Evolutionary conservation across 2,329 filamentous ascomycete genomes (phyloP).

Genomic region (Metarhizium anisopliae): DNA sequence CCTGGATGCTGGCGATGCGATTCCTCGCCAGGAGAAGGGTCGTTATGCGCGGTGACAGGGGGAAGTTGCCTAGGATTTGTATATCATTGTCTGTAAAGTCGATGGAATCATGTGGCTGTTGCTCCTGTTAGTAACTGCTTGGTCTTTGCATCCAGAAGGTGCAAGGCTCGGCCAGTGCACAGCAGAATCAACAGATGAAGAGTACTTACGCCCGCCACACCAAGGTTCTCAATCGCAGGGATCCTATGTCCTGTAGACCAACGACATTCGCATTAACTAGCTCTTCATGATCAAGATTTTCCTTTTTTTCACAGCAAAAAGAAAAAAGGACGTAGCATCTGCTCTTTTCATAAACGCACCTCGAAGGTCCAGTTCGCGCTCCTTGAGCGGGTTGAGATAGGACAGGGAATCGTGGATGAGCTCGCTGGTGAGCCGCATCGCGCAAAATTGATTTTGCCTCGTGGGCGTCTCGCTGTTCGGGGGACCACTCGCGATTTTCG

Average conservation of each 20-base stretch:
- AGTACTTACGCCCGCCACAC: constrained; percentile 68
- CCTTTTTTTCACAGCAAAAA: constrained; percentile 8
- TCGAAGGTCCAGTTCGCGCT: constrained; percentile 98
- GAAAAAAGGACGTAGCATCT: constrained; percentile 73
- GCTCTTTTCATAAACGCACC: constrained; percentile 88
- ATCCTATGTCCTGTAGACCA: constrained; percentile 84
- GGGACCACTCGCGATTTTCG: not conserved
- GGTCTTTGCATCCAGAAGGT: not conserved
- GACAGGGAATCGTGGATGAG: constrained; percentile 91
- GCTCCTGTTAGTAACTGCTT: constrained; percentile 7
- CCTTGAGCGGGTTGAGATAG: constrained; percentile 97
- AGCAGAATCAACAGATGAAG: not conserved
- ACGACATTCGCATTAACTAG: constrained; percentile 70
- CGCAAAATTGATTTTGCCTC: constrained; percentile 13
- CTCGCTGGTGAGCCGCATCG: constrained; percentile 92
- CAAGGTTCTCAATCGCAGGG: constrained; percentile 93
- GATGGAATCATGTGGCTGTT: constrained; percentile 86
- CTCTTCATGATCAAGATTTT: constrained; percentile 44
- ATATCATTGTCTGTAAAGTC: constrained; percentile 99
- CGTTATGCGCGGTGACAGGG: constrained; percentile 76
- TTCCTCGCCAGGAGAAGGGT: constrained; percentile 87
- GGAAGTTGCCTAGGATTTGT: constrained; percentile 81
- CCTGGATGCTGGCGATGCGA: constrained; percentile 73
- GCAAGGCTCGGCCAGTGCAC: not conserved
- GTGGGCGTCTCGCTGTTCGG: not conserved